Evolutionary conservation across 192 early-diverging fungal species (phyloP), one percentile per base, ranked within the genome.

Genomic region (Backusella morwellensis): DNA sequence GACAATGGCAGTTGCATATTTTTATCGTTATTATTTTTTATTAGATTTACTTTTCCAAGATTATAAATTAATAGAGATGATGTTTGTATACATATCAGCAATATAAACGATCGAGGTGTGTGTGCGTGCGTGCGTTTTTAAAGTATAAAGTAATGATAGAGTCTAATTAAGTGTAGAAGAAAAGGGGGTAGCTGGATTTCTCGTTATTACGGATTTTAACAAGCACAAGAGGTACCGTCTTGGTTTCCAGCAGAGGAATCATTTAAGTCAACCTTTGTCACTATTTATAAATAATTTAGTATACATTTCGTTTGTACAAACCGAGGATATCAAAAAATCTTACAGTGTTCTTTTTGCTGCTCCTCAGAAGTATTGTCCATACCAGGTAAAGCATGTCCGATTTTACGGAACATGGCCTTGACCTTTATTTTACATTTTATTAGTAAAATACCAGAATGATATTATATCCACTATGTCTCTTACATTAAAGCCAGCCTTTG

Each of bases 401-500:
- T 97, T 84, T 97, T 99, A 66, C 96, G 92, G 83, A 99, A 99
- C 41, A 99, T 87, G 1, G 93, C 91, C 88, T 99, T 99, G 44
- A 99, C 97, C 81, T 99, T 66, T 54, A 32, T 52, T 17, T 8
- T 38, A 6, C 41, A 36, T 23, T 34, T 5, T 15, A 8, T 9
- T 23, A 66, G 17, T 42, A 36, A 69, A 29, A 35, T n/a, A 35
- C 68, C 26, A 14, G 35, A 32, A 14, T 8, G 19, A 19, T 74
- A 26, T 9, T 8, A 74, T 34, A 5, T 40, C 12, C 68, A 40
- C n/a, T 40, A 2, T 14, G 1, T 15, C 3, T 34, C 70, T 56
- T 80, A 99, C 97, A 83, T 99, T 99, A 84, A 98, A 96, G 8
- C 97, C 98, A 3, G 96, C 97, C 85, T 99, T 99, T 50, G 98